Conservation (phyloP, 2,329 filamentous ascomycete genomes). For the Amauroascus verrucosus region DNA sequence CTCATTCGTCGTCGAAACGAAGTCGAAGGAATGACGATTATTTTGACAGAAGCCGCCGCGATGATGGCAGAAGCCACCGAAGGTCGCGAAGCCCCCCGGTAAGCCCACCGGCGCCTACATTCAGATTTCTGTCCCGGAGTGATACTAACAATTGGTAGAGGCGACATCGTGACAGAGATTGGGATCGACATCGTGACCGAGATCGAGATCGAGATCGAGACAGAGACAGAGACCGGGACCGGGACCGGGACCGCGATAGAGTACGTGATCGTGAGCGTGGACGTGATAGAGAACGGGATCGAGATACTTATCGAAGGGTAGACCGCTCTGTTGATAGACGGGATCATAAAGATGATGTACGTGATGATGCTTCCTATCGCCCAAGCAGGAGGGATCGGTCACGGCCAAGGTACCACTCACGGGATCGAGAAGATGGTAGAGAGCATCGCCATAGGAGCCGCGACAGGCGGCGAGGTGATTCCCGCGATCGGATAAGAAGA, state of each 20-base stretch:
- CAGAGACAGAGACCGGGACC: conserved; percentile 20
- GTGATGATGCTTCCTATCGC: conserved; percentile 56
- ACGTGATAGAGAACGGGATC: conserved; percentile 52
- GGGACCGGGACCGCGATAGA: conserved; percentile 42
- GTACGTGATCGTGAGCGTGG: conserved; percentile 50
- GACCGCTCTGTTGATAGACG: conserved; percentile 55
- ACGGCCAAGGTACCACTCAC: conserved; percentile 54
- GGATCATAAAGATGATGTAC: conserved; percentile 41
- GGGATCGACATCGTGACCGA: conserved; percentile 5
- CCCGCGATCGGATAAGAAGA: conserved; percentile 53
- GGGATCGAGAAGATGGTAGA: conserved; percentile 46
- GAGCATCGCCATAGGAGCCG: conserved; percentile 54
- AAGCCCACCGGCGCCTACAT: conserved; percentile 18
- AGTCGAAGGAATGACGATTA: conserved; percentile 45
- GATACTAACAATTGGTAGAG: conserved; percentile 41
- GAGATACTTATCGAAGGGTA: conserved; percentile 52
- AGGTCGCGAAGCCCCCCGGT: conserved; percentile 42
- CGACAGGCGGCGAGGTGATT: conserved; percentile 65
- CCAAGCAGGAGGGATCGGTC: conserved; percentile 52
- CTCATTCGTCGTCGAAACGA: conserved; percentile 61
- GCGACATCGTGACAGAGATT: conserved; percentile 33
- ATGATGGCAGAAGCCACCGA: conserved; percentile 40
- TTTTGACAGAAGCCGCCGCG: conserved; percentile 42
- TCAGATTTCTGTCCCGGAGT: not conserved
- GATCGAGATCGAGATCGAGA: conserved; percentile 13